Base-by-base conservation (phyloP, 192 early-diverging fungal genomes). In the Podila horticola region DNA sequence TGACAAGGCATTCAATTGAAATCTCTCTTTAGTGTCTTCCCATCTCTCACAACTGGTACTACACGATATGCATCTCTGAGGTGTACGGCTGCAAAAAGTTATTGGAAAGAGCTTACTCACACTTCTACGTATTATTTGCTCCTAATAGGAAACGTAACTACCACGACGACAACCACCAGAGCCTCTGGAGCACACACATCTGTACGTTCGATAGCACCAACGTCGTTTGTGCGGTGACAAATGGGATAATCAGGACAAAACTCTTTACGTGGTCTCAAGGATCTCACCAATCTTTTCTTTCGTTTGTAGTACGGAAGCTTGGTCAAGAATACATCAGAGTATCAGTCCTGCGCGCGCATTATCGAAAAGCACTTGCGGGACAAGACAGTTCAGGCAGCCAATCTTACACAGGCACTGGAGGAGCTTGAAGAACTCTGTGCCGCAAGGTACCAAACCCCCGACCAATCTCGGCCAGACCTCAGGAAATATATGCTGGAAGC, bases 401-500 rank as follows among this genome's bases (percentile, higher is more conserved):
- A 69, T 49, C 50, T 73, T 58, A 22, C 41, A 22, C 52, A 61
- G 1, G 20, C 72, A 45, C 62, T 81, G n/a, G 66, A 71, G 36
- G 52, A 73, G 41, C 73, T 81, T 45, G 77, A 81, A 19, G 62
- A 31, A 30, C 33, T 81, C 41, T 73, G 77, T 45, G 33, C 62
- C 4, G 64, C 61, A 20, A 68, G 75, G 75, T 79, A 71, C 9
- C 2, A 26, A 55, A 1, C 8, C 24, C 24, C 3, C 22, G 52
- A 55, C 24, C n/a, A n/a, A 5, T 55, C 22, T 55, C 17, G 8
- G 8, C 6, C 52, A 55, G 24, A 24, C 52, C 8, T 17, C 8
- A 24, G 52, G 52, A 26, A 6, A n/a, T 22, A 8, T 22, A 10
- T 5, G 8, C 0, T 2, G 52, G 52, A n/a, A 22, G 24, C 2